Conservation (phyloP, 2,329 filamentous ascomycete genomes). For the Stylonectria norvegica region DNA sequence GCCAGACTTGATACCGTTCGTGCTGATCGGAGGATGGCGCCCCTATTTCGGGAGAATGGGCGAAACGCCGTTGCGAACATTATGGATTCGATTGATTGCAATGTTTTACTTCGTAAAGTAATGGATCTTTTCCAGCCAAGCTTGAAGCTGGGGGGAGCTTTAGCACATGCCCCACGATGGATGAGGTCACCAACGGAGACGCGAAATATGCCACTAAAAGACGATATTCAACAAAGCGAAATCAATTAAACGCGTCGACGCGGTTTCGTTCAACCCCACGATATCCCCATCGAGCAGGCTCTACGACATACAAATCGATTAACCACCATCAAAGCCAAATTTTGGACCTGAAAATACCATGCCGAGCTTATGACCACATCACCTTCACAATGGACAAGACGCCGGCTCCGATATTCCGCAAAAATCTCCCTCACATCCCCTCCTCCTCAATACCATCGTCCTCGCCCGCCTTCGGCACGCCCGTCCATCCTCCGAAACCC, state of each 20-base stretch:
- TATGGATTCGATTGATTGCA: slow-evolving; percentile 8
- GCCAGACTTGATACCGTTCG: slow-evolving; percentile 46
- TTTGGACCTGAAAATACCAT: slow-evolving; percentile 10
- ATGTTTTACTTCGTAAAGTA: slow-evolving; percentile 2
- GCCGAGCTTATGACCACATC: slow-evolving; percentile 10
- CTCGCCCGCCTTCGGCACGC: slow-evolving; percentile 86
- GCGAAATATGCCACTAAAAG: slow-evolving; percentile 18
- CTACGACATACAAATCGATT: slow-evolving; percentile 2
- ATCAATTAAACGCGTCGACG: slow-evolving; percentile 41
- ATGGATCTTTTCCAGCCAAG: not conserved
- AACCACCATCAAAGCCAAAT: not conserved
- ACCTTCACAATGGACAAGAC: slow-evolving; percentile 35
- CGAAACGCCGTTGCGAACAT: slow-evolving; percentile 29
- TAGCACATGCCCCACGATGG: slow-evolving; percentile 7
- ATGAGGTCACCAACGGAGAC: slow-evolving; percentile 32
- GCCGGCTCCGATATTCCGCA: slow-evolving; percentile 38
- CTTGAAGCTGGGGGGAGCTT: slow-evolving; percentile 8
- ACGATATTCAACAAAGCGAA: slow-evolving; percentile 28
- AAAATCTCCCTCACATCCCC: slow-evolving; percentile 30
- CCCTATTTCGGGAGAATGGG: slow-evolving; percentile 17
- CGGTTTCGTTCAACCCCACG: slow-evolving; percentile 18
- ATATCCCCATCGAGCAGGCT: not conserved
- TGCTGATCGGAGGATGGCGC: slow-evolving; percentile 32
- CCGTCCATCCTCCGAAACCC: slow-evolving; percentile 71
- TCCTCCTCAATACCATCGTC: slow-evolving; percentile 73